Evolutionary conservation across 345 rosid genomes (phyloP).

Genomic region (Arabidopsis arenosa): DNA sequence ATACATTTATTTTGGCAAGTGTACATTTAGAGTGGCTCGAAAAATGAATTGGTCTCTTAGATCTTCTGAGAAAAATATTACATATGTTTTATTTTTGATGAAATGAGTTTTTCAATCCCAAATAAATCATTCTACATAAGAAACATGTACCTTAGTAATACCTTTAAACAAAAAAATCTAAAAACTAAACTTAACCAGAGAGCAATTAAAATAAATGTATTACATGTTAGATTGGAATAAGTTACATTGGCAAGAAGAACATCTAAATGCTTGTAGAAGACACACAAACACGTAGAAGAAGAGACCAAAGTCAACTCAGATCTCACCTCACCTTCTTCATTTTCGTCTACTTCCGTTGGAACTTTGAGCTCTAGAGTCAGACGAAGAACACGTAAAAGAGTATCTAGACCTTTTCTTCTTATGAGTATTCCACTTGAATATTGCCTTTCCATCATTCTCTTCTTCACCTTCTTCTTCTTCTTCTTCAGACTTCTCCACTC

Average conservation of each 20-base stretch:
- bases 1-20: not conserved
- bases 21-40: not conserved
- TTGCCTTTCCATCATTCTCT: conserved; percentile 49
- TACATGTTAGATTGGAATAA: conserved; percentile 28
- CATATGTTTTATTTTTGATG: not conserved
- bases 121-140: conserved; percentile 25
- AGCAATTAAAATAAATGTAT: conserved; percentile 27
- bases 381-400: conserved; percentile 64
- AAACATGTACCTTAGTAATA: not conserved
- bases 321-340: conserved; percentile 28
- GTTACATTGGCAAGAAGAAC: conserved; percentile 30
- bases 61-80: not conserved
- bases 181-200: conserved; percentile 19
- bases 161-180: not conserved
- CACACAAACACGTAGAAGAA: conserved; percentile 22
- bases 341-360: conserved; percentile 60
- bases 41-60: not conserved
- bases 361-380: conserved; percentile 77
- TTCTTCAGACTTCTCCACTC: conserved; percentile 53
- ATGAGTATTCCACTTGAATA: conserved; percentile 77
- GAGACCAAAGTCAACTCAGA: conserved; percentile 30
- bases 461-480: conserved; percentile 39
- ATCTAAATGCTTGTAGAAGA: conserved; percentile 27
- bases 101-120: conserved; percentile 4
- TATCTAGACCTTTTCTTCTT: conserved; percentile 91